A percentile compares a stretch with the other conserved stretches of the same genome.
Evolutionary conservation across 2,329 filamentous ascomycete species (phyloP).

Genomic region (Fusarium redolens): DNA sequence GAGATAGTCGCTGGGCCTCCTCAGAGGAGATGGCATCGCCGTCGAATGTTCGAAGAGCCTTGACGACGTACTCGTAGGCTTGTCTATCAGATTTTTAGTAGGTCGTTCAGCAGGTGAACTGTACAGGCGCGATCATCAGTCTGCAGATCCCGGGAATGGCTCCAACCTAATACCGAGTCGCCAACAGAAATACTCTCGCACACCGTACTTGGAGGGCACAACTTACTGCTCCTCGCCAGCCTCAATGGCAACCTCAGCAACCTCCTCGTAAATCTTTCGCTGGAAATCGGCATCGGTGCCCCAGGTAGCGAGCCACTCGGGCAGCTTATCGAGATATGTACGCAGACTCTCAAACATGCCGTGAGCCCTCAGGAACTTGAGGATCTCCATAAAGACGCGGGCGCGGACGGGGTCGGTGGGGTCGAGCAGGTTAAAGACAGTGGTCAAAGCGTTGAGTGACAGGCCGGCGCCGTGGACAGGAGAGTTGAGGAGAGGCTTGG

Average conservation of each 20-base stretch:
- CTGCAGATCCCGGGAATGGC: background rate
- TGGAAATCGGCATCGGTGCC: constrained; percentile 83
- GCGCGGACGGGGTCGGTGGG: constrained; percentile 82
- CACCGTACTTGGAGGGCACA: background rate
- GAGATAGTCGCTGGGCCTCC: constrained; percentile 69
- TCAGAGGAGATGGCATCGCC: constrained; percentile 66
- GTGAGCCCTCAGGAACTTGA: constrained; percentile 82
- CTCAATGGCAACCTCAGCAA: constrained; percentile 84
- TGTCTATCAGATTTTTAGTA: constrained; percentile 54
- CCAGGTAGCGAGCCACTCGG: constrained; percentile 86
- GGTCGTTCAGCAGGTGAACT: background rate
- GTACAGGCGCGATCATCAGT: background rate
- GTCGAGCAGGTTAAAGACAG: constrained; percentile 93
- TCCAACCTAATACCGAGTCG: background rate
- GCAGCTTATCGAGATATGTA: constrained; percentile 84
- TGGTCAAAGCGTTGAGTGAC: constrained; percentile 90
- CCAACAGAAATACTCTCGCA: background rate
- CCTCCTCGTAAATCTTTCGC: constrained; percentile 84
- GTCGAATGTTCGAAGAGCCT: constrained; percentile 71
- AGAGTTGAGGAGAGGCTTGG: constrained; percentile 86
- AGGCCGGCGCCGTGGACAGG: constrained; percentile 86
- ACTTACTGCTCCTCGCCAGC: constrained; percentile 80
- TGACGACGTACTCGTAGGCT: constrained; percentile 75
- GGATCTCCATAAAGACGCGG: constrained; percentile 89
- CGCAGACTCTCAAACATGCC: constrained; percentile 85